A percentile compares a stretch with the other conserved stretches of the same genome.
phyloP scores from a whole-genome alignment of 768 basidiomycete genomes.

The Coprinopsis marcescibilis region DNA sequence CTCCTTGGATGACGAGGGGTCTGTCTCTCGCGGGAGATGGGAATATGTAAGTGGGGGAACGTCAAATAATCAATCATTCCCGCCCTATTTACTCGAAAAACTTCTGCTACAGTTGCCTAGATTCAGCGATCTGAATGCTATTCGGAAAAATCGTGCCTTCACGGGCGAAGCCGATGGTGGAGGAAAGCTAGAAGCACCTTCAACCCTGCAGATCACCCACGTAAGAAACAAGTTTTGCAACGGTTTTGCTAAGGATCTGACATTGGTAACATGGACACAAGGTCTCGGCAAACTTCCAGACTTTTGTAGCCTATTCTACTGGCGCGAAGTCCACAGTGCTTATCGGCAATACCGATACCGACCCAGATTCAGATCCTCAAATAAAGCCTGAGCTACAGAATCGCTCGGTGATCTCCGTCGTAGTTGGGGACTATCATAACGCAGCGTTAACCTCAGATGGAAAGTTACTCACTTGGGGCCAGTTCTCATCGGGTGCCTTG shows the following conservation, averaged over 20 bases:
- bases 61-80: too few species aligned
- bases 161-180: slow-evolving; percentile 23
- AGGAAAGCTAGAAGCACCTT: slow-evolving; percentile 25
- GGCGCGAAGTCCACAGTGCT: slow-evolving; percentile 68
- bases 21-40: slow-evolving; percentile 44
- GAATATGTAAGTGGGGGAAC: slow-evolving; percentile 69
- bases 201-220: slow-evolving; percentile 65
- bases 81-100: slow-evolving; percentile 2
- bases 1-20: slow-evolving; percentile 36
- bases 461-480: slow-evolving; percentile 76
- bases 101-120: slow-evolving; percentile 50
- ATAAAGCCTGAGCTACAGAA: slow-evolving; percentile 73
- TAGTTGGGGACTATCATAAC: slow-evolving; percentile 89
- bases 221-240: slow-evolving; percentile 36
- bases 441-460: slow-evolving; percentile 79
- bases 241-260: slow-evolving; percentile 5
- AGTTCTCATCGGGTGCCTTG: slow-evolving; percentile 71
- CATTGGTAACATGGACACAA: slow-evolving; percentile 25
- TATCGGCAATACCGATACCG: slow-evolving; percentile 53
- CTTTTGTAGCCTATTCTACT: slow-evolving; percentile 80
- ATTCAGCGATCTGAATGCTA: slow-evolving; percentile 58
- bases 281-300: slow-evolving; percentile 80
- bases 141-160: slow-evolving; percentile 43
- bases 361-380: slow-evolving; percentile 40
- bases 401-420: slow-evolving; percentile 75